Evolutionary conservation across 2,329 filamentous ascomycete species (phyloP), one percentile per base, ranked within the genome.

Genomic region (Scedosporium aurantiacum): DNA sequence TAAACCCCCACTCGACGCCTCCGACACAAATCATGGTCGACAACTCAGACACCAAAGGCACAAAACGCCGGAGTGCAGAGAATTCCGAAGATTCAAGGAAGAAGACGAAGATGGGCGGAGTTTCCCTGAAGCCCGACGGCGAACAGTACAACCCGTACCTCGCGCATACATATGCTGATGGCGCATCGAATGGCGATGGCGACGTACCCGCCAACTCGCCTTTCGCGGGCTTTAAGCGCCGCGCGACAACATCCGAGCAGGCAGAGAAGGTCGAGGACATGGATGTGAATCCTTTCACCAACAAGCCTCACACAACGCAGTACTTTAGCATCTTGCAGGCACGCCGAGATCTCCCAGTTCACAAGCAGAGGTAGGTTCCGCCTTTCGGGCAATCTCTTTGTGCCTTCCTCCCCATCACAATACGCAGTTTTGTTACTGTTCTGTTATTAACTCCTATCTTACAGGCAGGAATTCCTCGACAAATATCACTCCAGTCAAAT

Each of bases 401-500:
- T 6, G 21, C 18, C 50, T 27, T 28, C 23, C 50, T 54, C 21
- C 21, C 18, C 50, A 23, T 23, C 21, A 18, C 12, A 5, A 18
- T 18, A 10, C 18, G 1, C 12, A 41, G 27, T 47, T 32, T 1
- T 14, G 12, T 47, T 45, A 5, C 63, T 60, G 27, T 47, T 32
- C 1, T 14, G 12, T 47, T 45, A 5, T 63, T 60, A 45, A 61
- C 32, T 54, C 43, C 45, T 61, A 18, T 37, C 58, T 62, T 23
- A 4, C 23, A 90, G 89, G 74, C 85, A 94, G 74, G 94, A 99
- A 72, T 99, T 99, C 72, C 82, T 99, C 63, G 79, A 92, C 70
- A 84, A 96, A 70, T 99, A 95, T 76, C 95, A 99, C 69, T 85
- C 88, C 69, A 90, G 87, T 25, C 94, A 99, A 76, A 97, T 99